Percentiles rank a stretch among this genome's conserved stretches.
Evolutionary conservation across 768 basidiomycete genomes (phyloP).

Genomic region (Boletus subparvulus): DNA sequence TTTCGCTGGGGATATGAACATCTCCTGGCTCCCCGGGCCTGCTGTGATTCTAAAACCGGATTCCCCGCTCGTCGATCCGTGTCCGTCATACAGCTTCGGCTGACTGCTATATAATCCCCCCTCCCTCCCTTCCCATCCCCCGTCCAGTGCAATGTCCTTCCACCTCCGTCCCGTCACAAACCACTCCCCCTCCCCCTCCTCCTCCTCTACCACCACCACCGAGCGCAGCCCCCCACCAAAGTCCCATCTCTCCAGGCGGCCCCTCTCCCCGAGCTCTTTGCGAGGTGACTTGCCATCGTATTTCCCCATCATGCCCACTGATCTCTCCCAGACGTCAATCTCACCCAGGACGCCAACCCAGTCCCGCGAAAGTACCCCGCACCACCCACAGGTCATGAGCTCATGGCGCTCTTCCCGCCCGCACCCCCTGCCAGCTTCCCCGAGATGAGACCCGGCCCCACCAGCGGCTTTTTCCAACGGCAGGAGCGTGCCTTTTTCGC

Average conservation of each 20-base stretch:
- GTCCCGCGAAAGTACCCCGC: conserved; percentile 63
- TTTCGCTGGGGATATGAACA: conserved; percentile 12
- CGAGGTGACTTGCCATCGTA: conserved; percentile 42
- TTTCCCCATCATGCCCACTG: conserved; percentile 8
- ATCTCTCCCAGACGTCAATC: conserved; percentile 56
- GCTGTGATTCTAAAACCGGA: conserved; percentile 7
- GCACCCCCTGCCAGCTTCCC: conserved; percentile 57
- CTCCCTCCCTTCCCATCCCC: conserved; percentile 28
- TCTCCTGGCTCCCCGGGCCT: background rate
- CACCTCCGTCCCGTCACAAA: conserved; percentile 58
- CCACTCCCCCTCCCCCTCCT: conserved; percentile 51
- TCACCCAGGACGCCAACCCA: conserved; percentile 51
- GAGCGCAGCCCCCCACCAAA: conserved; percentile 26
- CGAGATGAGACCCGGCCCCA: conserved; percentile 61
- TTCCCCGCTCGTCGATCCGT: conserved; percentile 28
- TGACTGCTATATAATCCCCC: conserved; percentile 24
- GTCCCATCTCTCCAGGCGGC: conserved; percentile 44
- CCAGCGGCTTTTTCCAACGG: conserved; percentile 68
- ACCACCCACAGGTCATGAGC: conserved; percentile 77
- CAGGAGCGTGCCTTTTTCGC: conserved; percentile 84
- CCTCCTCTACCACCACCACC: conserved; percentile 50
- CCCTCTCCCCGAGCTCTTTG: conserved; percentile 62
- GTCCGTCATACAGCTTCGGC: conserved; percentile 17
- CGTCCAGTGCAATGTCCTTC: conserved; percentile 42
- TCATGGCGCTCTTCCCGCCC: conserved; percentile 83